Evolutionary conservation across 169 alveolate species (phyloP).

Genomic region (Cryptosporidium sp.): DNA sequence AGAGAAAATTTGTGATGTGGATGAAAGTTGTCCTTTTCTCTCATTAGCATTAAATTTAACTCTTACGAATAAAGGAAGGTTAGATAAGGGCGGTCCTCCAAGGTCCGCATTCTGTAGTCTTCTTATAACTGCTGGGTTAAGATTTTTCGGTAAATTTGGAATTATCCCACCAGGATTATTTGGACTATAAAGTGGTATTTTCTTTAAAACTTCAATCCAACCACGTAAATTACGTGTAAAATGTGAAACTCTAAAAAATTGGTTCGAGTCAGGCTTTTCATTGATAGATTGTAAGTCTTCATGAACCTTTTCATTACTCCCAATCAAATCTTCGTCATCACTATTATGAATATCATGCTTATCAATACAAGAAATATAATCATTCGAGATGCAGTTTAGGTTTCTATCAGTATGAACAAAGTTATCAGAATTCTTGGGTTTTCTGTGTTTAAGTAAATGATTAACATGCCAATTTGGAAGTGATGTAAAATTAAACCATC

Average conservation of each 20-base stretch:
- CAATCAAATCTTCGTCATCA: constrained; percentile 24
- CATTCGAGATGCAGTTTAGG: constrained; percentile 5
- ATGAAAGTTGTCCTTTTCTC: constrained; percentile 33
- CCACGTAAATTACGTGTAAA: constrained; percentile 79
- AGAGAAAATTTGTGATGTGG: constrained; percentile 1
- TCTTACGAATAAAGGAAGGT: constrained; percentile 66
- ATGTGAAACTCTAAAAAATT: constrained; percentile 75
- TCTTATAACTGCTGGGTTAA: constrained; percentile 74
- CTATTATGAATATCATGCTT: constrained; percentile 3
- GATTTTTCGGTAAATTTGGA: constrained; percentile 50
- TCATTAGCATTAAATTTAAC: constrained; percentile 46
- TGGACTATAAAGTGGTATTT: constrained; percentile 41
- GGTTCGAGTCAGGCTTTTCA: constrained; percentile 18
- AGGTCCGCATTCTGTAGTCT: constrained; percentile 79
- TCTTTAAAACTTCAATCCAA: constrained; percentile 77
- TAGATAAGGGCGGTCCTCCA: constrained; percentile 76
- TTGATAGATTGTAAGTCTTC: not conserved
- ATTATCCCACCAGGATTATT: constrained; percentile 26
- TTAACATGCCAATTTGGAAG: constrained; percentile 73
- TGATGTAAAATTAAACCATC: constrained; percentile 84
- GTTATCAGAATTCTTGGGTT: constrained; percentile 19
- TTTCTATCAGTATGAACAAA: not conserved
- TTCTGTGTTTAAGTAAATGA: constrained; percentile 9
- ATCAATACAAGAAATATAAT: constrained; percentile 36
- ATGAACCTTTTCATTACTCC: not conserved